Evolutionary conservation across 2,329 filamentous ascomycete species (phyloP), one percentile per base, ranked within the genome.

Genomic region (Aspergillus ibericus): DNA sequence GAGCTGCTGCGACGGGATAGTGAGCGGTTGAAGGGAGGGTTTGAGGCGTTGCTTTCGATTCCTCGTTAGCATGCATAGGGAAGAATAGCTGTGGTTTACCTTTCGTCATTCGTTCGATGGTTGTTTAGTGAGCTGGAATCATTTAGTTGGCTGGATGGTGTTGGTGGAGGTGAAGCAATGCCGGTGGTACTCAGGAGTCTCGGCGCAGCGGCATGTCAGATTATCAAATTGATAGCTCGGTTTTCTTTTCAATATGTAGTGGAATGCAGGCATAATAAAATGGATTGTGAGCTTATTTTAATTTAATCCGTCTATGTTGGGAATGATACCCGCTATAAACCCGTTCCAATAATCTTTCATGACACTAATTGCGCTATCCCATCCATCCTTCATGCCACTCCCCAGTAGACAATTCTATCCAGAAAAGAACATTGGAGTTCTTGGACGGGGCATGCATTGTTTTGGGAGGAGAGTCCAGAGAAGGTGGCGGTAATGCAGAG

Each of bases 401-500:
- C 5, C 36, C 7, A n/a, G 2, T 16, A 3, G 3, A 25, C 22
- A 25, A 25, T 3, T 25, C 22, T 5, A 25, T 25, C 5, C 22
- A 25, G 27, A 29, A 7, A 7, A 29, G 27, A 49, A 49, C 13
- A 8, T 13, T 49, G 27, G 13, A 34, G 22, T 34, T 20, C 6
- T 5, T 49, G 3, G 13, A 8, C 7, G 46, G 27, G 46, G 22
- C 2, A 49, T 10, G 46, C 46, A 49, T 49, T 25, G 46, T 7
- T 5, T 49, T 15, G 47, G 47, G 47, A 49, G 18, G 47, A 49
- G 16, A 49, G 46, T 16, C 22, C 27, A 2, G 46, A 49, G 25
- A 5, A 9, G 15, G 22, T 49, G 27, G 46, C 22, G 15, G 46
- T 49, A 5, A 27, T 49, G 5, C 46, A 49, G 46, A 25, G 46